Evolutionary conservation across 169 alveolate genomes (phyloP).

Genomic region (Eimeria maxima): DNA sequence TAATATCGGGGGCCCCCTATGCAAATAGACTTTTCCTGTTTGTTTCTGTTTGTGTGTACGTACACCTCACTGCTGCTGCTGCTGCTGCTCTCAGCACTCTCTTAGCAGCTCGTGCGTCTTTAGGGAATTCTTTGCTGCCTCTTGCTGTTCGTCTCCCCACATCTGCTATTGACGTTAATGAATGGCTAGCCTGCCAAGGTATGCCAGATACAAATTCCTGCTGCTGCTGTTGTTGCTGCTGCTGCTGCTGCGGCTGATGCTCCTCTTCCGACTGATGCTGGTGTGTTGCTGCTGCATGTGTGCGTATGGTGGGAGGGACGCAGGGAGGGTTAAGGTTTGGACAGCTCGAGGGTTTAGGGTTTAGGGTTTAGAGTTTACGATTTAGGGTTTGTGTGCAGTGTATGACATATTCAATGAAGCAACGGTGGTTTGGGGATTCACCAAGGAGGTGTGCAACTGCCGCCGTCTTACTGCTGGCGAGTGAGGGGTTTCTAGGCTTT

Average conservation of each 20-base stretch:
- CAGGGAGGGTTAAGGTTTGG: neutral
- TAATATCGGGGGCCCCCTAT: neutral
- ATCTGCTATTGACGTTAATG: conserved; percentile 45
- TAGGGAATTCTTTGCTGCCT: conserved; percentile 66
- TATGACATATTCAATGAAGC: conserved; percentile 65
- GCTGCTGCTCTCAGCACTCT: conserved; percentile 24
- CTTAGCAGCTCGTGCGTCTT: conserved; percentile 37
- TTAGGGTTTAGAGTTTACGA: conserved; percentile 28
- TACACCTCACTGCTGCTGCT: neutral
- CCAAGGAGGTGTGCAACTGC: conserved; percentile 41
- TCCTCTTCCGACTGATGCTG: conserved; percentile 31
- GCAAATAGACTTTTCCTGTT: neutral
- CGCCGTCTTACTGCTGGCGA: conserved; percentile 64
- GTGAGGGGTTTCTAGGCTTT: neutral
- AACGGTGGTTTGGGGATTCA: conserved; percentile 73
- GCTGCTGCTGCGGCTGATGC: conserved; percentile 3
- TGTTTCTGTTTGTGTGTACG: neutral
- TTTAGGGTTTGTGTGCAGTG: conserved; percentile 43
- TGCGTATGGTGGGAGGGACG: neutral
- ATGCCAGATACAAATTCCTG: neutral
- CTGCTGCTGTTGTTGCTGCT: conserved; percentile 29
- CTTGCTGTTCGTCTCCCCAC: conserved; percentile 79
- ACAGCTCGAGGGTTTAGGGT: neutral
- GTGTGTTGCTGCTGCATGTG: conserved; percentile 1
- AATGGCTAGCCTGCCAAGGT: conserved; percentile 76